Evolutionary conservation across 2,329 filamentous ascomycete species (phyloP).

Genomic region (Hortaea werneckii): DNA sequence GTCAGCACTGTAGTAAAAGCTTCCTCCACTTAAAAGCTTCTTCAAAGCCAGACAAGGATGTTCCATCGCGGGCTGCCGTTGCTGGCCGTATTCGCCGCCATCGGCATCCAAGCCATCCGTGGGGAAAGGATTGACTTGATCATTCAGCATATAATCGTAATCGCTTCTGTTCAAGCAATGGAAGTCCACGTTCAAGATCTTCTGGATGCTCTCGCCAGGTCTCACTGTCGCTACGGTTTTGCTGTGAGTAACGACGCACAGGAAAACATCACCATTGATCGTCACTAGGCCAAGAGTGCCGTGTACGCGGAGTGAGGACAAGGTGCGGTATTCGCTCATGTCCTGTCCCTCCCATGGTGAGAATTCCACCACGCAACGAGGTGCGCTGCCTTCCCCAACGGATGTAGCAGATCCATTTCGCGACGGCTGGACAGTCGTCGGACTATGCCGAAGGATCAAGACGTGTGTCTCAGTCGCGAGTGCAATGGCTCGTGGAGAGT

Average conservation of each 20-base stretch:
- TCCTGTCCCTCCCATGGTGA: conserved; percentile 53
- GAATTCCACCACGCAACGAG: conserved; percentile 83
- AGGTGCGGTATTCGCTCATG: conserved; percentile 63
- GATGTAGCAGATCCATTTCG: conserved; percentile 40
- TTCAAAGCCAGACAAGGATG: conserved; percentile 85
- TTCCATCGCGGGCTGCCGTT: conserved; percentile 62
- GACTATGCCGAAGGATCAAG: conserved; percentile 73
- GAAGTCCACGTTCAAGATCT: conserved; percentile 80
- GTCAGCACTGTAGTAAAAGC: conserved; percentile 97
- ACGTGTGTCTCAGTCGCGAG: conserved; percentile 70
- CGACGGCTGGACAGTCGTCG: conserved; percentile 51
- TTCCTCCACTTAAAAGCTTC: conserved; percentile 85
- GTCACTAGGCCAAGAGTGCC: conserved; percentile 85
- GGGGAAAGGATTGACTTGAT: conserved; percentile 46
- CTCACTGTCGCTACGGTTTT: conserved; percentile 69
- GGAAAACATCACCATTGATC: conserved; percentile 72
- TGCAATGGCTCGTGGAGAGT: conserved; percentile 80
- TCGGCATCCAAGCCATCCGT: conserved; percentile 45
- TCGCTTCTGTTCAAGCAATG: conserved; percentile 78
- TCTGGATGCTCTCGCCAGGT: conserved; percentile 80
- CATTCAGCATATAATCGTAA: conserved; percentile 65
- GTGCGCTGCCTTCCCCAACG: conserved; percentile 30
- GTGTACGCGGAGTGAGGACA: conserved; percentile 65
- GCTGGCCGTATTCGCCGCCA: conserved; percentile 43
- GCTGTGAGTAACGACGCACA: conserved; percentile 78